phyloP scores from a whole-genome alignment of 2,329 filamentous ascomycete genomes.

The Epichloe amarillans region DNA sequence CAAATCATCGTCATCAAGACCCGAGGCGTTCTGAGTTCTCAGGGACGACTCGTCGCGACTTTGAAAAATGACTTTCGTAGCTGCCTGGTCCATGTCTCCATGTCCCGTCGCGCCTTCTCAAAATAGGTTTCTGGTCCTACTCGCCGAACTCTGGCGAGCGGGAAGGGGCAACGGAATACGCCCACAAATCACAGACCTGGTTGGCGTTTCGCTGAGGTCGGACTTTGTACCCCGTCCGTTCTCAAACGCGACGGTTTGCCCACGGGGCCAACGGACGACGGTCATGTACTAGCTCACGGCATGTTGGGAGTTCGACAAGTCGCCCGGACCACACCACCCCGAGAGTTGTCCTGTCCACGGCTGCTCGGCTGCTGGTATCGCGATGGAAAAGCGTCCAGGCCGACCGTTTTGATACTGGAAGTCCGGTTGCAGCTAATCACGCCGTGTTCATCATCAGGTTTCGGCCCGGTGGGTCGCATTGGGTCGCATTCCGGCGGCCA shows the following conservation, averaged over 20 bases:
- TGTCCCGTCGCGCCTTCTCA: too few species aligned
- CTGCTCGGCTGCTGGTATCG: too few species aligned
- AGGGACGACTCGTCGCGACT: too few species aligned
- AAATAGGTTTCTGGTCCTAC: background rate
- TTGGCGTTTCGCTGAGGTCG: background rate
- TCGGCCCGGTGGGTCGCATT: background rate
- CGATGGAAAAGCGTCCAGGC: too few species aligned
- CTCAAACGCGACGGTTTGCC: background rate
- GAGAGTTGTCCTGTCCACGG: too few species aligned
- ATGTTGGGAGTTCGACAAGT: background rate
- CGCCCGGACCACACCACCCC: too few species aligned
- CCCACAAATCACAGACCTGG: background rate
- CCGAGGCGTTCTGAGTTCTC: too few species aligned
- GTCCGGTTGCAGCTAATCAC: too few species aligned
- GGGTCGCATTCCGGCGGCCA: background rate
- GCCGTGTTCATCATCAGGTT: background rate
- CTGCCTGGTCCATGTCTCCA: too few species aligned
- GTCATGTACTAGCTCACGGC: background rate
- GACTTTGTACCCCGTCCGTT: background rate
- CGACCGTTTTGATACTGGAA: too few species aligned
- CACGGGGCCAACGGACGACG: background rate
- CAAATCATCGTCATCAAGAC: conserved; percentile 3
- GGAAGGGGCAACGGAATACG: background rate
- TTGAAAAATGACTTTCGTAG: too few species aligned
- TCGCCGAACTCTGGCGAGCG: background rate